phyloP scores from a whole-genome alignment of 2,329 filamentous ascomycete genomes.

The Periconia sp. region DNA sequence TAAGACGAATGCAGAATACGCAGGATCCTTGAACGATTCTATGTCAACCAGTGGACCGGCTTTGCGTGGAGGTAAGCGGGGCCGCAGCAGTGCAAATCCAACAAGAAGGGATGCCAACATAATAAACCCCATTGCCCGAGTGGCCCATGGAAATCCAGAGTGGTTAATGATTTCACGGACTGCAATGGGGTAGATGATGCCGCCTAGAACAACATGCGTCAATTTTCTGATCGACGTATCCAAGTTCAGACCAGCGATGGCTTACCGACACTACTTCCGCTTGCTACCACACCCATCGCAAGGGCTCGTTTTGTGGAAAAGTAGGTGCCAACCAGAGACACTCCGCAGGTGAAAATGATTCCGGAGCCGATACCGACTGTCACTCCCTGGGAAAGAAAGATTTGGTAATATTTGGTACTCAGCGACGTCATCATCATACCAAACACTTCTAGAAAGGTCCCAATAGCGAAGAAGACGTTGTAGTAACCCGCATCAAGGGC shows the following conservation, averaged over 20 bases:
- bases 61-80: neutral
- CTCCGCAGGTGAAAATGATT: conserved; percentile 16
- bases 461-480: too few species aligned
- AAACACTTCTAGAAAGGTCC: conserved; percentile 22
- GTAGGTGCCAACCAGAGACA: conserved; percentile 46
- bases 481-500: too few species aligned
- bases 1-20: neutral
- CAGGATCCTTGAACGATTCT: neutral
- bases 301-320: conserved; percentile 43
- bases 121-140: conserved; percentile 12
- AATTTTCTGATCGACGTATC: neutral
- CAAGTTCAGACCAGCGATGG: neutral
- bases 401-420: conserved; percentile 46
- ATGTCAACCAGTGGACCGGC: neutral
- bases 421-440: conserved; percentile 53
- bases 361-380: conserved; percentile 20
- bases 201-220: conserved; percentile 1
- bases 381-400: conserved; percentile 21
- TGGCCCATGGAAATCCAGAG: conserved; percentile 15
- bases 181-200: conserved; percentile 17
- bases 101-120: conserved; percentile 5
- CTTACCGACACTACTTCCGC: neutral
- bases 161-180: conserved; percentile 10
- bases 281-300: neutral
- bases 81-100: neutral